A percentile compares a stretch with the other conserved stretches of the same genome.
Evolutionary conservation across 768 basidiomycete genomes (phyloP).

Genomic region (Ramaria sp.): DNA sequence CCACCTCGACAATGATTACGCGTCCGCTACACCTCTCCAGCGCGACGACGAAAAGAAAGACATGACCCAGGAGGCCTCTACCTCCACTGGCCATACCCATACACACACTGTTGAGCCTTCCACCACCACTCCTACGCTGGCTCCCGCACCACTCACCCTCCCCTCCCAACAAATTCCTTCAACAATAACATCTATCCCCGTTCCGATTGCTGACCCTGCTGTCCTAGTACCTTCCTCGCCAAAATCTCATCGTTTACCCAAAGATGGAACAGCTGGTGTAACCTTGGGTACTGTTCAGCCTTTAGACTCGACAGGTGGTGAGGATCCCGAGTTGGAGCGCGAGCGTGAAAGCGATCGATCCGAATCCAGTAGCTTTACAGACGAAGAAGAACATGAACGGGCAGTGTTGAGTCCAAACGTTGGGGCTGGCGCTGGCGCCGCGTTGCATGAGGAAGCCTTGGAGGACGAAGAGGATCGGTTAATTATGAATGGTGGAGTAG

Average conservation of each 20-base stretch:
- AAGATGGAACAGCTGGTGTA: conserved; percentile 75
- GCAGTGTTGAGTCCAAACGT: conserved; percentile 12
- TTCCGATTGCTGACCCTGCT: conserved; percentile 26
- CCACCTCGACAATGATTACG: conserved; percentile 6
- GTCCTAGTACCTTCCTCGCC: conserved; percentile 14
- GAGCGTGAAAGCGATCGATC: conserved; percentile 46
- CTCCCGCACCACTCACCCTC: not conserved
- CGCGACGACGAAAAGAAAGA: conserved; percentile 7
- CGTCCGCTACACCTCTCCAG: conserved; percentile 17
- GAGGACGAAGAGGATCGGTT: conserved; percentile 89
- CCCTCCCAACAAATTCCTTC: not conserved
- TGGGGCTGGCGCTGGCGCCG: conserved; percentile 15
- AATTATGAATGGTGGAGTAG: conserved; percentile 85
- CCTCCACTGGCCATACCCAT: not conserved
- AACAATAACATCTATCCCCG: conserved; percentile 29
- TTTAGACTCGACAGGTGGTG: conserved; percentile 65
- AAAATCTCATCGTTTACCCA: conserved; percentile 32
- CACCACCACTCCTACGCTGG: not conserved
- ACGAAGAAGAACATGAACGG: conserved; percentile 56
- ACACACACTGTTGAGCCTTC: conserved; percentile 1
- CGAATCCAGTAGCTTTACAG: conserved; percentile 57
- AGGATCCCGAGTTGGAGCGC: conserved; percentile 24
- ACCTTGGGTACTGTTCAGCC: conserved; percentile 89
- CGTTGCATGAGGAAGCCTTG: conserved; percentile 37
- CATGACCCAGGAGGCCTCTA: not conserved